Evolutionary conservation across 1,139 yeast species (phyloP), one percentile per base, ranked within the genome.

Genomic region (Kodamaea arcana): DNA sequence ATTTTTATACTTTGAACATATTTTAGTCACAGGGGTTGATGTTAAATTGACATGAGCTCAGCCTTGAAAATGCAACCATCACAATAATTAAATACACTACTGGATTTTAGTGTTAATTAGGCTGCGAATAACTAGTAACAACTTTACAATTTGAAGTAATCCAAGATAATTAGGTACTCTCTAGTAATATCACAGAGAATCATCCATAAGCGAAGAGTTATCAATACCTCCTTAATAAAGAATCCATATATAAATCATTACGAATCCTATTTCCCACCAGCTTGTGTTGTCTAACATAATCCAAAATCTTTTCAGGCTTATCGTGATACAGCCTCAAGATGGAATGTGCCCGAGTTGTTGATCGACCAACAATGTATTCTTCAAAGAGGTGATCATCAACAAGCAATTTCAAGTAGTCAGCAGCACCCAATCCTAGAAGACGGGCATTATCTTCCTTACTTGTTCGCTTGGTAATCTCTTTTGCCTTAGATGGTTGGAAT

Each of bases 361-460:
- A 14, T 27, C 33, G 15, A 11, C 30, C 24, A 2, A 26, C 22
- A 29, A 34, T 27, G 21, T 13, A 37, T 25, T 32, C 38, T 26
- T 34, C 38, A 28, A 37, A 37, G 7, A 37, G 24, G 20, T 21
- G 26, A 27, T 37, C 41, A 24, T 37, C 41, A 3, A 33, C 30
- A 12, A 37, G 32, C 23, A 37, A 28, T 12, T 31, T 23, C 24
- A 37, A 17, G 15, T 34, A 37, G 32, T 34, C 38, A 3, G 13
- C 14, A 15, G 25, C 22, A 22, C 15, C 23, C 32, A 37, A 29
- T 11, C 29, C 29, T 15, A 21, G 16, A 11, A 36, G 23, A 27
- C 24, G 30, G 27, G 23, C 17, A 6, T 12, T 10, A 4, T 10
- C 31, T 9, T 32, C 25, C 4, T 37, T 46, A 25, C 24, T 36